Percentiles rank a stretch among this genome's conserved stretches.
Conservation (phyloP, 1,139 yeast genomes). For the Sugiyamaella sp. region DNA sequence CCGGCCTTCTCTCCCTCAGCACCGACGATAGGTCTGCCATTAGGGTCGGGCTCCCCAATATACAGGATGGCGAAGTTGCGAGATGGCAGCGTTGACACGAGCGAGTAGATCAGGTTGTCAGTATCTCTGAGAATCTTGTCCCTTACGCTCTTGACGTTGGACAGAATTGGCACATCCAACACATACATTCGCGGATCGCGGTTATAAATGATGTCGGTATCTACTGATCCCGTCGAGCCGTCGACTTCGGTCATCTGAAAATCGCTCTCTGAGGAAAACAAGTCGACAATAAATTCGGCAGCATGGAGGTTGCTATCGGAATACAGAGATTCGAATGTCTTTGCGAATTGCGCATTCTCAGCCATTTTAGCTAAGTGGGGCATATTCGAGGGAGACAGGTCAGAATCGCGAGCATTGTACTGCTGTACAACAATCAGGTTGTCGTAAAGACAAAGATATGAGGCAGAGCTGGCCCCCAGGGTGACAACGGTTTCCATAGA, state of each 20-base stretch:
- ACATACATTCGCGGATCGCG: conserved; percentile 39
- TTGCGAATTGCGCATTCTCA: conserved; percentile 10
- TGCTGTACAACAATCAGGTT: conserved; percentile 45
- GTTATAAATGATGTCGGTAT: conserved; percentile 33
- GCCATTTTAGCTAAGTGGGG: conserved; percentile 21
- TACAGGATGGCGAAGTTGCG: conserved; percentile 42
- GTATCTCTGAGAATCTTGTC: conserved; percentile 32
- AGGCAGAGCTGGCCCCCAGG: no score
- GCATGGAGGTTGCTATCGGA: neutral
- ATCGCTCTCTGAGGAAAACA: neutral
- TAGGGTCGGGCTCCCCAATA: conserved; percentile 30
- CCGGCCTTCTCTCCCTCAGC: neutral
- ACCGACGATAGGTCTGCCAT: conserved; percentile 4
- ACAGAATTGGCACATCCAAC: conserved; percentile 35
- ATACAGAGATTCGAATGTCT: conserved; percentile 11
- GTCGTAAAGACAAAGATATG: conserved; percentile 41
- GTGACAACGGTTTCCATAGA: no score
- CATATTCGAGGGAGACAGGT: conserved; percentile 30
- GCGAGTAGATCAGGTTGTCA: conserved; percentile 37
- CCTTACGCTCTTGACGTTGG: conserved; percentile 27
- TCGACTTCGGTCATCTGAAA: conserved; percentile 34
- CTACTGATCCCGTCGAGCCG: conserved; percentile 33
- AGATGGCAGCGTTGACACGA: conserved; percentile 39
- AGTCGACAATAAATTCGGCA: conserved; percentile 29
- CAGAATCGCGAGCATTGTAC: conserved; percentile 42